Base-by-base conservation (phyloP, 768 basidiomycete genomes). In the Lentinula edodes region DNA sequence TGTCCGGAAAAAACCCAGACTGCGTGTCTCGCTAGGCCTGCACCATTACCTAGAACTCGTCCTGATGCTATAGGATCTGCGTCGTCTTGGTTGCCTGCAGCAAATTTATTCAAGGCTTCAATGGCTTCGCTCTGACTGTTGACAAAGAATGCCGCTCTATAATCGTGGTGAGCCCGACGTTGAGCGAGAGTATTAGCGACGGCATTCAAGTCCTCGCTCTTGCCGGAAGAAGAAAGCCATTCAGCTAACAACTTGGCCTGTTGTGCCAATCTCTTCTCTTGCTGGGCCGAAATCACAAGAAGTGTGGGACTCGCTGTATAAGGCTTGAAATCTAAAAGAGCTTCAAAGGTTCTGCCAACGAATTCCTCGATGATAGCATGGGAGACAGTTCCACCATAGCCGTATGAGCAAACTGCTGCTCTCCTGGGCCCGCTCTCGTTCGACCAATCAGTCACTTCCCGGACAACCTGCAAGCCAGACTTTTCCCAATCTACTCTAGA, bases 1-100 rank as follows among this genome's bases (percentile, higher is more conserved):
- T 54, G 53, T 13, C 53, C 53, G 7, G 53, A 54, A 16, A 54
- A 54, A 38, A 54, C 53, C 53, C 53, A 54, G 36, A 54, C 53
- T 1, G 53, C 36, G 35, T 39, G 35, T 41, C 53, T 54, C n/a
- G 53, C 35, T 18, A 54, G n/a, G 20, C 53, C 36, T 20, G 36
- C 10, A 13, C 53, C n/a, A 16, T 35, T 36, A 34, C 35, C 35
- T 3, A 54, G 18, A 10, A 54, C 53, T 38, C 38, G 53, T 23
- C 53, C 53, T 18, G 38, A 54, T 13, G 38, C 18, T 23, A 41
- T 36, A 1, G 20, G 6, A 18, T 38, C 53, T n/a, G 53, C 18
- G 53, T 54, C 38, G 7, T 54, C 53, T 54, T 54, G 53, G 20
- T 20, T 54, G 9, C 36, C 53, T 38, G 53, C 20, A 38, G 53